Evolutionary conservation across 192 early-diverging fungal species (phyloP), one percentile per base, ranked within the genome.

Genomic region (Coemansia sp.): DNA sequence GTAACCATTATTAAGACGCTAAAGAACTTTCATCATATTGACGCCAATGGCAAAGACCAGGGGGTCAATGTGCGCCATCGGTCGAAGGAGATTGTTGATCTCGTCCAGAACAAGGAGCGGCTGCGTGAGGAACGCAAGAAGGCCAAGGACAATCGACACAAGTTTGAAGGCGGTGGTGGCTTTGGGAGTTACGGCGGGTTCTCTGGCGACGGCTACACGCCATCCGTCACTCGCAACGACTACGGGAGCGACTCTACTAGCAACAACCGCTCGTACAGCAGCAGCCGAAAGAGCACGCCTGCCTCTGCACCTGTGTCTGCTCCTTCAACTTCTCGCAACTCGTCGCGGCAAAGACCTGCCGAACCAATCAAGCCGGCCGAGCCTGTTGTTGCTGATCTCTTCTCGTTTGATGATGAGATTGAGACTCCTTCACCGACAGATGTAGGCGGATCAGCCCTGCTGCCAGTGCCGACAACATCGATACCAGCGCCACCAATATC

Each of bases 31-130:
- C 88, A 94, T 58, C 94, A 89, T 63, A 85, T 95, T 32, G 96
- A 98, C 70, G 92, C 94, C 22, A 94, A 95, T 67, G 90, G 90
- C 72, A 99, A 99, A 71, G 97, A 99, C 76, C 95, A 99, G 76
- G 97, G 97, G 6, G 89, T 99, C 57, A 98, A 98, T 67, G 90
- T 94, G 94, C 89, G 71, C 67, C 75, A 83, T 60, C 87, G 97
- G 9, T 92, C 96, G 13, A 95, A 93, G 68, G 95, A 98, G 81
- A 83, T 99, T 40, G 76, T 90, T 3, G 96, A 95, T 7, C 81
- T 97, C 54, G 72, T 98, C 13, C 85, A 86, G 43, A 88, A 92
- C 75, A 88, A 86, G 61, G 88, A 95, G 38, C 86, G 78, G 13
- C 88, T 99, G 72, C 90, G 91, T 41, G 85, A 85, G 11, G 97